Conservation (phyloP, 2,329 filamentous ascomycete genomes). For the Zasmidium cellare region DNA sequence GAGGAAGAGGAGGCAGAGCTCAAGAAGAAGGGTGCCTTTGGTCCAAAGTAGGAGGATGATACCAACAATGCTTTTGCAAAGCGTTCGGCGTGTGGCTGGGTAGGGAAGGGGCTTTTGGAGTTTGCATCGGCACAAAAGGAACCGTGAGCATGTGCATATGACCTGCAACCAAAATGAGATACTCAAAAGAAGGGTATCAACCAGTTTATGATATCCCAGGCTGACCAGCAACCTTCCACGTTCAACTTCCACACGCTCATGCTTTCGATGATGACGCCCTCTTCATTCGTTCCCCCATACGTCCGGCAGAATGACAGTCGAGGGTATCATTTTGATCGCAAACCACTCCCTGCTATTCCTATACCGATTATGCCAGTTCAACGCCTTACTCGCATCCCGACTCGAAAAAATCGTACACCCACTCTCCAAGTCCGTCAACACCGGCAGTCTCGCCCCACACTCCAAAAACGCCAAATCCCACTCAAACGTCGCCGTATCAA, state of each 20-base stretch:
- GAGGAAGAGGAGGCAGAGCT: constrained; percentile 68
- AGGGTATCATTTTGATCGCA: constrained; percentile 5
- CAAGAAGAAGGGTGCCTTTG: constrained; percentile 58
- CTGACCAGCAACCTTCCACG: neutral
- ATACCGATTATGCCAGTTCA: constrained; percentile 7
- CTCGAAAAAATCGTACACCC: constrained; percentile 8
- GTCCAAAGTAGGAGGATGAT: constrained; percentile 31
- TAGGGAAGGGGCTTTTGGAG: neutral
- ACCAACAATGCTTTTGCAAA: neutral
- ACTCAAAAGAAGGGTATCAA: neutral
- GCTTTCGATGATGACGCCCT: neutral
- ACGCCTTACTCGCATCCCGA: constrained; percentile 7
- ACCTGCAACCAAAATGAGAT: neutral
- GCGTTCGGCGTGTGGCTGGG: neutral
- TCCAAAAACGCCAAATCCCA: constrained; percentile 9
- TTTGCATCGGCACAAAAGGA: neutral
- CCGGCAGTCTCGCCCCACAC: constrained; percentile 4
- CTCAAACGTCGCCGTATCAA: constrained; percentile 5
- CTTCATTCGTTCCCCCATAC: constrained; percentile 6
- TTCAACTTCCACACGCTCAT: neutral
- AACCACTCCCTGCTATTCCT: constrained; percentile 10
- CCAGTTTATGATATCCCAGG: neutral
- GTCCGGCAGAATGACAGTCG: constrained; percentile 4
- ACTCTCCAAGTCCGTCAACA: constrained; percentile 6
- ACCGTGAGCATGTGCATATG: neutral